Percentiles rank a stretch among this genome's conserved stretches.
phyloP scores from a whole-genome alignment of 2,329 filamentous ascomycete genomes.

The Beauveria medogensis region DNA sequence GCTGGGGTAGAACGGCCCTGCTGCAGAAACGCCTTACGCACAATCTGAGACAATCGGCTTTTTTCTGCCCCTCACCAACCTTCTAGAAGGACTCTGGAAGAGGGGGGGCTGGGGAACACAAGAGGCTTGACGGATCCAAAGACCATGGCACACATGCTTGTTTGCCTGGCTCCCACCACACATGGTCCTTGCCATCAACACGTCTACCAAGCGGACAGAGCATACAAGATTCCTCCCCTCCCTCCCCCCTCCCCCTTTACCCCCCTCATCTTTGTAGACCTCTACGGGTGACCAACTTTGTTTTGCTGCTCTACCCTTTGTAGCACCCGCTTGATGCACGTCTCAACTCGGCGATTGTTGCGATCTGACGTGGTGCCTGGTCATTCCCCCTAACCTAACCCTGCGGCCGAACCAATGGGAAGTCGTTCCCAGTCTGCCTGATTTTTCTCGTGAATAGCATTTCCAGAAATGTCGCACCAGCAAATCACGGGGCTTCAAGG shows the following conservation, averaged over 20 bases:
- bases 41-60: constrained; percentile 8
- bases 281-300: not conserved
- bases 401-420: not conserved
- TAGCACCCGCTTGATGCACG: not conserved
- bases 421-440: not conserved
- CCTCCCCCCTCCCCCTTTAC: not conserved
- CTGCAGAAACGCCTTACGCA: not conserved
- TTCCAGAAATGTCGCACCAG: not conserved
- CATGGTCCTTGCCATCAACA: not conserved
- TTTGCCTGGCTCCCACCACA: not conserved
- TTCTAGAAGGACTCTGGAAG: not conserved
- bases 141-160: not conserved
- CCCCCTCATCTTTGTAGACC: not conserved
- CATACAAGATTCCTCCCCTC: not conserved
- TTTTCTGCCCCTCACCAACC: not conserved
- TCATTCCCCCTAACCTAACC: not conserved
- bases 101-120: not conserved
- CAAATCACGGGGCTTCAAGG: not conserved
- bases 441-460: not conserved
- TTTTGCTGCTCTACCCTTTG: not conserved
- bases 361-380: not conserved
- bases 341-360: constrained; percentile 9
- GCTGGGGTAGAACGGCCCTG: not conserved
- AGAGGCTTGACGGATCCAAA: constrained; percentile 1
- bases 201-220: not conserved